Evolutionary conservation across 805 yeast genomes (phyloP), one percentile per base, ranked within the genome.

Genomic region (Metschnikowia koreensis): DNA sequence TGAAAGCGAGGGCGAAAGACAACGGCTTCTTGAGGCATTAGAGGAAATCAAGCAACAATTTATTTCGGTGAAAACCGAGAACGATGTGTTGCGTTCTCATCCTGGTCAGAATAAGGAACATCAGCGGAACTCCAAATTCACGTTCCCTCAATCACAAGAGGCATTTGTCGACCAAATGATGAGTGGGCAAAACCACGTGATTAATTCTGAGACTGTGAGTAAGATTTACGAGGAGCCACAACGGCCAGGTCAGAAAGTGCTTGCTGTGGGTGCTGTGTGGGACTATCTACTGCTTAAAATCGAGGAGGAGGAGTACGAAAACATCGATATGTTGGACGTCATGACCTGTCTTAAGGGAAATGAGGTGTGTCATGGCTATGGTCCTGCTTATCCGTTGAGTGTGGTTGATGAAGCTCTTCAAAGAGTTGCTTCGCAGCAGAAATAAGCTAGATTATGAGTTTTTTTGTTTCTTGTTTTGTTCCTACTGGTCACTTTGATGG

Each of bases 241-340:
- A 31, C 58, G 68, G 39, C 71, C 70, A 11, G 80, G 81, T 1
- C 66, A 69, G 31, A 77, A 79, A 60, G 73, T 87, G 41, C 69
- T 89, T 53, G 89, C 91, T 0, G 73, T 88, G 0, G 82, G 88
- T 16, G 94, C 93, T 1, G 84, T 88, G 2, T 90, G 96, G 96
- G 93, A 89, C 64, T 86, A 86, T 63, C 67, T 90, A 44, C 73
- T 66, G 51, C 69, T 77, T 56, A 72, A 74, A 52, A 68, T 76
- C 26, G 81, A 76, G 50, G 75, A 73, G 40, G 67, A 73, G n/a
- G 75, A 79, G 47, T 76, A 71, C 38, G 62, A 67, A 22, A 77
- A 77, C 8, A 61, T 87, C 39, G 87, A 87, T 62, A 71, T 87
- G 41, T 67, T 74, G n/a, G 70, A 66, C 37, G 80, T 89, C 2